A percentile compares a stretch with the other conserved stretches of the same genome.
Conservation (phyloP, 2,329 filamentous ascomycete species). For the Leptographium lundbergii region DNA sequence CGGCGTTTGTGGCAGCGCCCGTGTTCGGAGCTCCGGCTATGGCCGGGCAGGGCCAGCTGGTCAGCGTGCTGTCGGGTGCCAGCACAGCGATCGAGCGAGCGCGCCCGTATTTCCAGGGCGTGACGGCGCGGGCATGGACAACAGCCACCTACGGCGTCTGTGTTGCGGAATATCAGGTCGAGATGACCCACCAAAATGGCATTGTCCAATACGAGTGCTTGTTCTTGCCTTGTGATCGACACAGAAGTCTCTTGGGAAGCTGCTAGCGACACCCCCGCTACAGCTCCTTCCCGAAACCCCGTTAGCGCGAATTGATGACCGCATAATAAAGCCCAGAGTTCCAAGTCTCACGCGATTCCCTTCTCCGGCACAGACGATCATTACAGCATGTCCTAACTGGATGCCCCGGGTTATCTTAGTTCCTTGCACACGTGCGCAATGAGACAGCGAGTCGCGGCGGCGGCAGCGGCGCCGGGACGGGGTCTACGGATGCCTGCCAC, state of each 20-base stretch:
- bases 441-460: neutral
- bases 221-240: too few relatives aligned
- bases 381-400: too few relatives aligned
- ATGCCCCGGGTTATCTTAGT: too few relatives aligned
- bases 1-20: conserved; percentile 57
- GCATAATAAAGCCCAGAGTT: neutral
- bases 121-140: conserved; percentile 64
- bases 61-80: conserved; percentile 62
- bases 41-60: conserved; percentile 57
- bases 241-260: neutral
- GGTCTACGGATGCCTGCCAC: neutral
- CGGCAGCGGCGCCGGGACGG: neutral
- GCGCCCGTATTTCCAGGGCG: conserved; percentile 58
- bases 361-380: too few relatives aligned
- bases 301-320: neutral
- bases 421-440: neutral
- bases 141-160: conserved; percentile 56
- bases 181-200: too few relatives aligned
- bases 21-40: conserved; percentile 62
- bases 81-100: conserved; percentile 47
- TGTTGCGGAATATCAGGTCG: too few relatives aligned
- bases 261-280: neutral
- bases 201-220: too few relatives aligned
- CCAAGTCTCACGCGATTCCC: neutral
- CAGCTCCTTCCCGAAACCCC: neutral